phyloP scores from a whole-genome alignment of 176 grass and related monocot species.

The sorghum (Sorghum bicolor) region Sorghum_bicolor_NCBIv3 NC_012872.2:5313501-5314000 shows the following conservation, averaged over 20 bases:
- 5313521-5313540: too few species aligned
- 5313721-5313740: not conserved
- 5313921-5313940: not conserved
- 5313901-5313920: not conserved
- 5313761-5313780: not conserved
- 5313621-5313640: too few species aligned
- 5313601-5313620: not conserved
- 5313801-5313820: not conserved
- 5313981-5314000: not conserved
- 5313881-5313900: not conserved
- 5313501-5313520: too few species aligned
- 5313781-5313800: not conserved
- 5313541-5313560: too few species aligned
- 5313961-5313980: not conserved
- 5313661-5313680: too few species aligned
- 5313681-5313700: too few species aligned
- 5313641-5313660: not conserved
- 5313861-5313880: not conserved
- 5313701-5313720: not conserved
- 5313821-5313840: not conserved
- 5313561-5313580: too few species aligned
- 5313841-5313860: not conserved
- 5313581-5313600: not conserved
- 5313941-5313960: not conserved
- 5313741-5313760: not conserved